These are phyloP conservation scores for Pseudognaphalium luteoalbum DNA, from an alignment of 129 eudicot genomes.

Conservation along the genomic window DNA sequence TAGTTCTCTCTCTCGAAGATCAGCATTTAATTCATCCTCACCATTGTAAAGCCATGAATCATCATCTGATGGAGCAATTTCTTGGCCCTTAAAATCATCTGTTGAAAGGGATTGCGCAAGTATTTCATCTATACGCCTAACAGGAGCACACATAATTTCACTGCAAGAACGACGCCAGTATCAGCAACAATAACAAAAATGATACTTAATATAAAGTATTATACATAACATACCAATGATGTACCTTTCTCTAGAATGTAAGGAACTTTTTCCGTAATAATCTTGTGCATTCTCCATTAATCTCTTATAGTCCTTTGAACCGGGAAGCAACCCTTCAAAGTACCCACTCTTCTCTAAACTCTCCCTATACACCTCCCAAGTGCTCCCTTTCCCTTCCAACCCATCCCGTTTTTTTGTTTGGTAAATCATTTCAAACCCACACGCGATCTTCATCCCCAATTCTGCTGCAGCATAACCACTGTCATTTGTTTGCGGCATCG, in stretches of 20 bases:
- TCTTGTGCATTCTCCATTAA: conserved; percentile 79
- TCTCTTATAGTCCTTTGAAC: conserved; percentile 76
- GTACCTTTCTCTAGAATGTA: conserved; percentile 72
- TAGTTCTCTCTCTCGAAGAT: conserved; percentile 73
- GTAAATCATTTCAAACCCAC: conserved; percentile 97
- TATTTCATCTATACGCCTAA: conserved; percentile 80
- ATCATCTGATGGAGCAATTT: conserved; percentile 80
- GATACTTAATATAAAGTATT: neutral
- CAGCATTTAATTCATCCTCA: conserved; percentile 88
- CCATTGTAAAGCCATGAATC: conserved; percentile 94
- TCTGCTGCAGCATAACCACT: conserved; percentile 70
- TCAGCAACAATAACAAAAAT: neutral
- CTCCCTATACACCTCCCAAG: conserved; percentile 74
- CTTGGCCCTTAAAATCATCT: conserved; percentile 59
- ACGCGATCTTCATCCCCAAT: conserved; percentile 91
- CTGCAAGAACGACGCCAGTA: conserved; percentile 42
- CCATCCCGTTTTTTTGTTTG: conserved; percentile 65
- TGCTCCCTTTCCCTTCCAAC: conserved; percentile 76
- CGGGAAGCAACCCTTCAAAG: conserved; percentile 77
- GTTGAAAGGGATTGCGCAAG: conserved; percentile 51
- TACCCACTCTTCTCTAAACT: conserved; percentile 74
- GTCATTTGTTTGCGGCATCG: conserved; percentile 70
- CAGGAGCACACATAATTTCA: conserved; percentile 77
- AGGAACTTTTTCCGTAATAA: conserved; percentile 59
- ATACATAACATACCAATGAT: neutral